phyloP scores from a whole-genome alignment of 192 early-diverging fungal genomes.

The Kickxella alabastrina region DNA sequence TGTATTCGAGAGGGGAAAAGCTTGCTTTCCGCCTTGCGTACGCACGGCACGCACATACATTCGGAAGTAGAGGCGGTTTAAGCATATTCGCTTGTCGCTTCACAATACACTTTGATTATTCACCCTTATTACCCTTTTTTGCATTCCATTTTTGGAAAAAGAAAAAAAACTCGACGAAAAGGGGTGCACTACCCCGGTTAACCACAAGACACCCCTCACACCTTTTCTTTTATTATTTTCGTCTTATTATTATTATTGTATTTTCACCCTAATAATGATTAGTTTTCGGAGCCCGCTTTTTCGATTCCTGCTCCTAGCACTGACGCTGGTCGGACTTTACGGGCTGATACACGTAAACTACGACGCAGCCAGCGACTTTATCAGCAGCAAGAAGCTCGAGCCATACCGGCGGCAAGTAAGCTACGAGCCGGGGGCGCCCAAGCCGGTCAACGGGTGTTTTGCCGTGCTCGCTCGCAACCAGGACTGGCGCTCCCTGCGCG shows the following conservation, averaged over 20 bases:
- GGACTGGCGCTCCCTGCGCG: slow-evolving; percentile 59
- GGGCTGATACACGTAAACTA: slow-evolving; percentile 40
- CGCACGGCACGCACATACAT: no score
- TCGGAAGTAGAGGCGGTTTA: no score
- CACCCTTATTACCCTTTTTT: no score
- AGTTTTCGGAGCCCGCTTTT: slow-evolving; percentile 27
- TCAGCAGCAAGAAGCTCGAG: slow-evolving; percentile 9
- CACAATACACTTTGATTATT: no score
- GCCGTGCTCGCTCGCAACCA: slow-evolving; percentile 67
- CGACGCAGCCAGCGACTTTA: slow-evolving; percentile 17
- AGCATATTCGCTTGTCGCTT: no score
- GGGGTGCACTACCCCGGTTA: no score
- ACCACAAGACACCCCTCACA: no score
- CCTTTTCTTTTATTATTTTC: slow-evolving; percentile 1
- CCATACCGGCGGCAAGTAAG: slow-evolving; percentile 19
- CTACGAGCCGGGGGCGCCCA: slow-evolving; percentile 31
- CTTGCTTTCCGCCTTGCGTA: no score
- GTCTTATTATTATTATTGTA: neutral
- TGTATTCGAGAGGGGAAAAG: no score
- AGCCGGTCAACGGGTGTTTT: slow-evolving; percentile 58
- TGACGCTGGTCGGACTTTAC: slow-evolving; percentile 15
- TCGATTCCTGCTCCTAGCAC: slow-evolving; percentile 35
- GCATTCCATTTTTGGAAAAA: no score
- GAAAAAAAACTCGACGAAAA: no score
- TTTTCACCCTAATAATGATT: slow-evolving; percentile 25